Evolutionary conservation across 2,329 filamentous ascomycete species (phyloP).

Genomic region (Claviceps arundinis): DNA sequence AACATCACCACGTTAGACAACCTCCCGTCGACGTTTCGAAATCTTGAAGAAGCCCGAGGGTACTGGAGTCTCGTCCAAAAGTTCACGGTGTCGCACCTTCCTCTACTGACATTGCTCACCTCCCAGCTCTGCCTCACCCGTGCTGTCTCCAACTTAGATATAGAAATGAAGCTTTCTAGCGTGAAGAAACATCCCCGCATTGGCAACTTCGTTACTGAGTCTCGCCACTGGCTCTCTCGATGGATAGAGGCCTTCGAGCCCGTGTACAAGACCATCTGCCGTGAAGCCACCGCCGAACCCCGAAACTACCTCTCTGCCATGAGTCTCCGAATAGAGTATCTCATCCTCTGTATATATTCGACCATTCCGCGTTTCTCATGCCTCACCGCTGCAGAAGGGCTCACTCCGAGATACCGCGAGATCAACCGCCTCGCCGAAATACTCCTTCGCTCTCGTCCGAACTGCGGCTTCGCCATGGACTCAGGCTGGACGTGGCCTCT

Average conservation of each 20-base stretch:
- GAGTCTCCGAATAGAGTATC: slow-evolving; percentile 28
- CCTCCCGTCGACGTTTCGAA: slow-evolving; percentile 19
- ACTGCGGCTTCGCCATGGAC: slow-evolving; percentile 31
- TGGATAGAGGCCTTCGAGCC: slow-evolving; percentile 27
- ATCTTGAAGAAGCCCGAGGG: slow-evolving; percentile 21
- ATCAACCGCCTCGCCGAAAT: slow-evolving; percentile 25
- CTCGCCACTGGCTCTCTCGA: slow-evolving; percentile 24
- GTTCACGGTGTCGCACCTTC: slow-evolving; percentile 23
- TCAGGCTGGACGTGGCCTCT: slow-evolving; percentile 32
- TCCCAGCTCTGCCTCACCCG: slow-evolving; percentile 18
- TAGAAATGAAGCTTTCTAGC: slow-evolving; percentile 18
- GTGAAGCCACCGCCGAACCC: slow-evolving; percentile 12
- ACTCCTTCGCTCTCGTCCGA: slow-evolving; percentile 21
- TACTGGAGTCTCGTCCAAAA: slow-evolving; percentile 26
- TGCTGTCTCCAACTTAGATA: slow-evolving; percentile 13
- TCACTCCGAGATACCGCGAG: slow-evolving; percentile 30
- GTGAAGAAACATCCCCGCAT: slow-evolving; percentile 18
- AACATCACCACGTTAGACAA: slow-evolving; percentile 18
- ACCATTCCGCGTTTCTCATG: slow-evolving; percentile 24
- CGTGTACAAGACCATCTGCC: slow-evolving; percentile 16
- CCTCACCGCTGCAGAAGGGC: slow-evolving; percentile 20
- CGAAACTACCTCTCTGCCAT: slow-evolving; percentile 22
- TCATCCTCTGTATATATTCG: slow-evolving; percentile 27
- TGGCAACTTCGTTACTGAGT: slow-evolving; percentile 20
- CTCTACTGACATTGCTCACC: slow-evolving; percentile 20